Base-by-base conservation (phyloP, 495 filamentous ascomycete species). In the Podospora comata region DNA sequence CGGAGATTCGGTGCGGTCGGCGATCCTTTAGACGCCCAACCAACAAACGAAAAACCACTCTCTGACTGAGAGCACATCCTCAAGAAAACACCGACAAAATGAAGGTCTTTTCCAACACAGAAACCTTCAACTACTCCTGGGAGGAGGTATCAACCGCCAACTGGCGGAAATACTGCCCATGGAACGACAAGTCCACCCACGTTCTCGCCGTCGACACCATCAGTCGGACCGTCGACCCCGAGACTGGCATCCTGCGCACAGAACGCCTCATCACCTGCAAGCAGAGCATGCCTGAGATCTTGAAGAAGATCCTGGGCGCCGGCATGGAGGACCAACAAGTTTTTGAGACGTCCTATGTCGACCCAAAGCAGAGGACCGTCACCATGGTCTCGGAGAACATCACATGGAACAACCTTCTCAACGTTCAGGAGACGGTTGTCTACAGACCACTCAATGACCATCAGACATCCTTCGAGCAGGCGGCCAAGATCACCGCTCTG, bases 61-160 rank as follows among this genome's bases (percentile, higher is more conserved):
- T 56, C 11, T 59, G 28, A 54, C 56, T 56, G 15, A 19, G n/a
- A 58, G 55, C 55, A 58, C 18, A 65, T 18, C 34, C 48, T 13
- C 60, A 58, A 26, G 56, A 67, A 62, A 69, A 32, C 32, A 60
- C n/a, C 20, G 79, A 77, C 20, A 80, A 77, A 62, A 99, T 99
- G 95, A 96, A 94, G 85, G 91, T 99, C 76, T 99, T 97, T 77
- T 90, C 92, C 44, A 92, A 91, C 68, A 81, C 81, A 34, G 92
- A 90, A 79, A 92, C 91, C 23, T 98, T 97, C 82, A 86, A 97
- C 79, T 99, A 99, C 84, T 93, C 93, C 28, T 99, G 95, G 94
- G 90, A 94, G 72, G 96, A 97, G 79, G 96, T 98, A 44, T 96
- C 93, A n/a, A 92, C 92, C n/a, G 92, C 91, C 72, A 99, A 98